These are phyloP conservation scores for Ambrosia hybrid DNA, from an alignment of 140 eudicot genomes.

Conservation along the genomic window DNA sequence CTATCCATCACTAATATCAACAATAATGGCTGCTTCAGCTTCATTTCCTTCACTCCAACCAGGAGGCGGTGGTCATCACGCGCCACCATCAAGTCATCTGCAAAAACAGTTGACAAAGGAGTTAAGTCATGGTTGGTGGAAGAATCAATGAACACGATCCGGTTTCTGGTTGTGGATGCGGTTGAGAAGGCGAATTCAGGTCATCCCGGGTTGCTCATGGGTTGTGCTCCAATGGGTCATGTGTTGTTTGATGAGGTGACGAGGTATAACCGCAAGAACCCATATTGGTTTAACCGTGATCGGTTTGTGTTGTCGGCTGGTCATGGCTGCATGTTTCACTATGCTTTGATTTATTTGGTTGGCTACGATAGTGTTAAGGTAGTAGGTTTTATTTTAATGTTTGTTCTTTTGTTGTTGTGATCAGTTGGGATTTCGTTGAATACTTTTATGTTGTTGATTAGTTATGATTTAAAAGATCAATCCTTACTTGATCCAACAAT, in stretches of 20 bases:
- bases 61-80: not conserved
- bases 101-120: conserved; percentile 15
- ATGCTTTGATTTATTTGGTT: conserved; percentile 57
- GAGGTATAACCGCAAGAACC: conserved; percentile 59
- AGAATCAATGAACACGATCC: conserved; percentile 50
- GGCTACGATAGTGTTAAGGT: conserved; percentile 62
- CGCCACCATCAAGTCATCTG: conserved; percentile 5
- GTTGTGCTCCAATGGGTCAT: conserved; percentile 71
- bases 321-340: conserved; percentile 65
- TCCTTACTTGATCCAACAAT: too few relatives aligned
- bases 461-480: too few relatives aligned
- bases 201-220: conserved; percentile 64
- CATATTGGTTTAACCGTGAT: conserved; percentile 60
- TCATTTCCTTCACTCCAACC: conserved; percentile 14
- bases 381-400: too few relatives aligned
- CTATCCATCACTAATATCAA: conserved; percentile 5
- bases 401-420: too few relatives aligned
- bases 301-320: conserved; percentile 63
- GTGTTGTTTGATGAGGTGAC: conserved; percentile 51
- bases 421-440: too few relatives aligned
- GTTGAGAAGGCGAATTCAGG: conserved; percentile 68
- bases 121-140: conserved; percentile 31
- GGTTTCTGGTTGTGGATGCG: conserved; percentile 59
- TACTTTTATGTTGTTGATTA: too few relatives aligned
- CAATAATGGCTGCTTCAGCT: conserved; percentile 13